Conservation (phyloP, 148 eudicot species). For the Rhododendron henanense region DNA sequence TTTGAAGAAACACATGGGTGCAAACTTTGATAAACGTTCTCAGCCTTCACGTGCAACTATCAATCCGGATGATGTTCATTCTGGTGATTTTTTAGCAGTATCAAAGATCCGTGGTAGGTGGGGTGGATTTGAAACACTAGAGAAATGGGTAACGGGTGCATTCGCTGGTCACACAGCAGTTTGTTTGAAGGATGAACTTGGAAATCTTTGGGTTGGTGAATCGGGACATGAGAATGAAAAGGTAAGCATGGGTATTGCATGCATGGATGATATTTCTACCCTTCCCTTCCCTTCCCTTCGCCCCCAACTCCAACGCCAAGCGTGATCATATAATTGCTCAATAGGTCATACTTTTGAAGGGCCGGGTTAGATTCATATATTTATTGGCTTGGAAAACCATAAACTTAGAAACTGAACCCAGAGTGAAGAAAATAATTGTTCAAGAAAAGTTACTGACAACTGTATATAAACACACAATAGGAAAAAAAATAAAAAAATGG, state of each 20-base stretch:
- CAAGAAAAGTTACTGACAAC: not conserved
- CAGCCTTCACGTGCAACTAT: slow-evolving; percentile 72
- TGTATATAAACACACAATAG: not conserved
- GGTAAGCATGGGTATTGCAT: slow-evolving; percentile 32
- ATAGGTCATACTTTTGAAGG: not conserved
- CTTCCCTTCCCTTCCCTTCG: not conserved
- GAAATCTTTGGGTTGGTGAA: slow-evolving; percentile 97
- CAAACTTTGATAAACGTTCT: slow-evolving; percentile 77
- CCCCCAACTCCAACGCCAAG: not conserved
- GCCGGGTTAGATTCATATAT: not conserved
- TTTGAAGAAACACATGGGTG: slow-evolving; percentile 92
- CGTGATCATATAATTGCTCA: not conserved
- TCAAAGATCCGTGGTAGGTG: slow-evolving; percentile 99
- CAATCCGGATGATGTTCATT: slow-evolving; percentile 82
- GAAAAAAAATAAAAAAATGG: not conserved
- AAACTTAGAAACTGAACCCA: not conserved
- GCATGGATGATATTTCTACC: not conserved
- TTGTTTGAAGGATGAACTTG: slow-evolving; percentile 85
- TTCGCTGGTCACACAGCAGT: slow-evolving; percentile 99
- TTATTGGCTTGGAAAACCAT: not conserved
- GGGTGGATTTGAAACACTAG: slow-evolving; percentile 99
- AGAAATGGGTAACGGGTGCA: slow-evolving; percentile 99
- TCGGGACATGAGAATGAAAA: slow-evolving; percentile 98
- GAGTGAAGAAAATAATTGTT: not conserved
- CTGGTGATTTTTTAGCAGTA: slow-evolving; percentile 94